Percentiles rank a stretch among this genome's conserved stretches.
These are phyloP conservation scores for Ceratocystis papillata DNA, from an alignment of 2,329 filamentous ascomycete species.

Conservation along the genomic window DNA sequence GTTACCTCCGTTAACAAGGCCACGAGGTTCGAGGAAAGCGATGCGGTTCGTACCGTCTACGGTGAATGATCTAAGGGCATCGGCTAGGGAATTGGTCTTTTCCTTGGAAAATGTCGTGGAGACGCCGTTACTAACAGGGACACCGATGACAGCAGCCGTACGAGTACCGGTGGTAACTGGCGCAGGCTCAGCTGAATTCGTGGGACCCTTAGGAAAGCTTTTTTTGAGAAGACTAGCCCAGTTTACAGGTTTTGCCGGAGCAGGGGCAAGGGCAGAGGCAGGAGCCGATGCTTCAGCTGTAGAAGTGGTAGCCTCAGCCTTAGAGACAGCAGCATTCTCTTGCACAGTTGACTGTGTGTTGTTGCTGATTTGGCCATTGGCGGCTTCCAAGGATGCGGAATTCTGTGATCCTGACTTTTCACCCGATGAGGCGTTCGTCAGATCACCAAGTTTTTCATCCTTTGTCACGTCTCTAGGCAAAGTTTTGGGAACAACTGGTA, in stretches of 20 bases:
- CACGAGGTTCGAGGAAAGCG: slow-evolving; percentile 80
- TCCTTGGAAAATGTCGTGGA: slow-evolving; percentile 35
- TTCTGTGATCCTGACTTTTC: slow-evolving; percentile 8
- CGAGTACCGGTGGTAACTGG: not conserved
- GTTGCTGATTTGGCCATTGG: slow-evolving; percentile 18
- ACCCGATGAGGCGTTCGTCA: not conserved
- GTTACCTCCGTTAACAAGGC: slow-evolving; percentile 92
- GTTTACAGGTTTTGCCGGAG: slow-evolving; percentile 25
- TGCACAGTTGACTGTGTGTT: slow-evolving; percentile 25
- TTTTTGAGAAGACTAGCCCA: slow-evolving; percentile 25
- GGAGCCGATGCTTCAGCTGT: slow-evolving; percentile 24
- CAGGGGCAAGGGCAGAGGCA: slow-evolving; percentile 26
- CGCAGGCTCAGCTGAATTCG: slow-evolving; percentile 28
- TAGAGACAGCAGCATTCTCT: slow-evolving; percentile 26
- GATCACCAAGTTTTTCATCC: slow-evolving; percentile 12
- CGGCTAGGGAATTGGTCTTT: slow-evolving; percentile 53
- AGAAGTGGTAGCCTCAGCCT: slow-evolving; percentile 26
- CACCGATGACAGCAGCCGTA: slow-evolving; percentile 22
- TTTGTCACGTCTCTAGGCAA: slow-evolving; percentile 29
- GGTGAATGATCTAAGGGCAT: slow-evolving; percentile 64
- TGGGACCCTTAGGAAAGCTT: slow-evolving; percentile 19
- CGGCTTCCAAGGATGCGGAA: slow-evolving; percentile 3
- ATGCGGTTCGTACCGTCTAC: slow-evolving; percentile 56
- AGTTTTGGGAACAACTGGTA: slow-evolving; percentile 40
- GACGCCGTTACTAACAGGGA: slow-evolving; percentile 28